These are phyloP conservation scores for Theobroma cacao DNA, from an alignment of 345 rosid genomes.

Conservation along the genomic window DNA sequence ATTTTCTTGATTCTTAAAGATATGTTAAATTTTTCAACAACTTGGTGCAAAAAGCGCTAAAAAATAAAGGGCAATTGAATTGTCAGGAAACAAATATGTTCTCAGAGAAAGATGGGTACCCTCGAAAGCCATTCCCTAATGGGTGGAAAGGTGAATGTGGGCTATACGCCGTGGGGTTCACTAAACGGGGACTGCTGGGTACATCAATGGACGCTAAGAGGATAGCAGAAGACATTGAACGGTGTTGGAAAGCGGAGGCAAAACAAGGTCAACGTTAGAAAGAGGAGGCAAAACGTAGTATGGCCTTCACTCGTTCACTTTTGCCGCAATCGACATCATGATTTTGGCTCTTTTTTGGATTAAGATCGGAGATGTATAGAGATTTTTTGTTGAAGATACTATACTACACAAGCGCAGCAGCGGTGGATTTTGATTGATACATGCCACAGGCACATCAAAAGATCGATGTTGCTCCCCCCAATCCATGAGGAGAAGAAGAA, in stretches of 20 bases:
- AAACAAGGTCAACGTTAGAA: too few species aligned
- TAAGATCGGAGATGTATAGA: not conserved
- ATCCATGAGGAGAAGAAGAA: slow-evolving; percentile 3
- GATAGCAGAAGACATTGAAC: slow-evolving; percentile 67
- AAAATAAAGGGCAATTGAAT: not conserved
- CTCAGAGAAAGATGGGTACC: slow-evolving; percentile 74
- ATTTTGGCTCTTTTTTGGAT: not conserved
- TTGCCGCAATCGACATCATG: slow-evolving; percentile 17
- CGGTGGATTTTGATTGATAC: slow-evolving; percentile 21
- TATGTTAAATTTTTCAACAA: not conserved
- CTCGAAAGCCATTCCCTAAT: slow-evolving; percentile 64
- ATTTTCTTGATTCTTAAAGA: not conserved
- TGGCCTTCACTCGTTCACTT: slow-evolving; percentile 16
- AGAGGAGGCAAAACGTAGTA: slow-evolving; percentile 27
- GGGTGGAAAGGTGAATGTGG: slow-evolving; percentile 98
- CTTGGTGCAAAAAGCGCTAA: not conserved
- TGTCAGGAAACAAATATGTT: slow-evolving; percentile 74
- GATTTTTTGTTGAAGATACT: not conserved
- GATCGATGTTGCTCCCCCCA: slow-evolving; percentile 25
- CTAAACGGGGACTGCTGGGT: slow-evolving; percentile 79
- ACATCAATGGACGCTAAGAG: slow-evolving; percentile 77
- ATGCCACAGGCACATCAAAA: not conserved
- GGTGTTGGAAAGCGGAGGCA: slow-evolving; percentile 41
- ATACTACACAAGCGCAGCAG: not conserved
- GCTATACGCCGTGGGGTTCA: slow-evolving; percentile 89